Evolutionary conservation across 495 filamentous ascomycete species (phyloP).

Genomic region (Trichoderma erinaceum): DNA sequence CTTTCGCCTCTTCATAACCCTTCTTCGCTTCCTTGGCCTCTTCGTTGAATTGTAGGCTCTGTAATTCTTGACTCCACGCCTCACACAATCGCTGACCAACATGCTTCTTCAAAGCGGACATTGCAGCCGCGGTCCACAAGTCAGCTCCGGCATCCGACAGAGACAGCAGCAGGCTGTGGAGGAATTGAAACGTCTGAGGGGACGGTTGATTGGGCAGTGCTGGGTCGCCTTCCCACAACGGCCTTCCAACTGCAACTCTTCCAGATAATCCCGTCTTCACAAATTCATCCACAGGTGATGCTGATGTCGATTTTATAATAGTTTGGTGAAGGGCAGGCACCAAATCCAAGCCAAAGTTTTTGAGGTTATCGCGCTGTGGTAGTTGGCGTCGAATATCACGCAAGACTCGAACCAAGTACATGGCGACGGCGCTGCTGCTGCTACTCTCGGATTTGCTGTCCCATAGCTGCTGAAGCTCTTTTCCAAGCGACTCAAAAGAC

Average conservation of each 20-base stretch:
- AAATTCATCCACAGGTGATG: slow-evolving; percentile 37
- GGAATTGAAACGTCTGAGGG: slow-evolving; percentile 64
- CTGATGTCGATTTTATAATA: slow-evolving; percentile 37
- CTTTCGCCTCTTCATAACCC: slow-evolving; percentile 15
- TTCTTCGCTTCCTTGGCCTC: slow-evolving; percentile 14
- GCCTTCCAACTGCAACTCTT: slow-evolving; percentile 42
- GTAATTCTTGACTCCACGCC: slow-evolving; percentile 36
- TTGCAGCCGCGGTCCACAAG: slow-evolving; percentile 73
- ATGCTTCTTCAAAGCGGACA: slow-evolving; percentile 53
- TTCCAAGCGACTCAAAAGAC: slow-evolving; percentile 55
- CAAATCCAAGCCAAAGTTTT: slow-evolving; percentile 41
- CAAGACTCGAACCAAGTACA: slow-evolving; percentile 70
- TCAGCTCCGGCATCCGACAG: slow-evolving; percentile 72
- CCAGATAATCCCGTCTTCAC: slow-evolving; percentile 29
- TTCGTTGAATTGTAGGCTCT: slow-evolving; percentile 9
- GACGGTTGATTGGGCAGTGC: slow-evolving; percentile 77
- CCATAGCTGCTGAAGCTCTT: slow-evolving; percentile 44
- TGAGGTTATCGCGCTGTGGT: slow-evolving; percentile 42
- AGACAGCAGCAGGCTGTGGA: slow-evolving; percentile 54
- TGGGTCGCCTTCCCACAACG: slow-evolving; percentile 74
- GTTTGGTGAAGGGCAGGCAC: slow-evolving; percentile 54
- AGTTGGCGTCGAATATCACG: slow-evolving; percentile 65
- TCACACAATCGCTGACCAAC: slow-evolving; percentile 42
- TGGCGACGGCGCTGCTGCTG: slow-evolving; percentile 49
- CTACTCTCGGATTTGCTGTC: slow-evolving; percentile 36